Conservation (phyloP, 2,329 filamentous ascomycete genomes). For the Pseudopithomyces chartarum region DNA sequence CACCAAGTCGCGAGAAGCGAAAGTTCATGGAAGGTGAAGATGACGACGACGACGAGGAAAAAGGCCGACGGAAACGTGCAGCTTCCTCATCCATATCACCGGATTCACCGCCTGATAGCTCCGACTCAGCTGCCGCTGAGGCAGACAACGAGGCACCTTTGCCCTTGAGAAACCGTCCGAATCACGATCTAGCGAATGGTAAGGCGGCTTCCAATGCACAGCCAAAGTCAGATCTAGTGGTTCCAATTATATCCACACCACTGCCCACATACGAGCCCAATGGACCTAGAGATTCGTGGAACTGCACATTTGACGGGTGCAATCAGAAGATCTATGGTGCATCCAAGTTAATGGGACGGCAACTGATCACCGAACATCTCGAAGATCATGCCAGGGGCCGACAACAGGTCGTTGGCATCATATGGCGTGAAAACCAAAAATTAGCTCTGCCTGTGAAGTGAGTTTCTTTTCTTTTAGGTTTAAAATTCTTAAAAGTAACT, state of each 20-base stretch:
- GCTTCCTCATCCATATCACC: slow-evolving; percentile 26
- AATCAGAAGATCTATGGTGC: slow-evolving; percentile 66
- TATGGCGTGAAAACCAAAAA: slow-evolving; percentile 58
- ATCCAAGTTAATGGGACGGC: slow-evolving; percentile 60
- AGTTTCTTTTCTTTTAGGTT: slow-evolving; percentile 15
- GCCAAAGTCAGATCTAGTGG: slow-evolving; percentile 15
- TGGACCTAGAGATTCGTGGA: slow-evolving; percentile 68
- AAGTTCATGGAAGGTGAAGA: slow-evolving; percentile 25
- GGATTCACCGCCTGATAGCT: slow-evolving; percentile 28
- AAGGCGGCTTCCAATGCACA: slow-evolving; percentile 15
- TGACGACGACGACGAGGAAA: slow-evolving; percentile 18
- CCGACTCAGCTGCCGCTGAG: slow-evolving; percentile 16
- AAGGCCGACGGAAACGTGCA: slow-evolving; percentile 34
- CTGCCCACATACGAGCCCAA: slow-evolving; percentile 44
- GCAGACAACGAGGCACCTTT: slow-evolving; percentile 18
- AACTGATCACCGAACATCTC: slow-evolving; percentile 65
- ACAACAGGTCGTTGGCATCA: slow-evolving; percentile 55
- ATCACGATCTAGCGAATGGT: slow-evolving; percentile 8
- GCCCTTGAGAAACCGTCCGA: slow-evolving; percentile 30
- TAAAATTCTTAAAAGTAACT: slow-evolving; percentile 9
- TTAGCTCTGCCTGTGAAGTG: slow-evolving; percentile 48
- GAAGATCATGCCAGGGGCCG: slow-evolving; percentile 63
- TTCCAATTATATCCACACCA: slow-evolving; percentile 35
- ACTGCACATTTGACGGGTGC: slow-evolving; percentile 68
- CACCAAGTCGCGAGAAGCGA: slow-evolving; percentile 33